Evolutionary conservation across 2,329 filamentous ascomycete genomes (phyloP).

Genomic region (Phialemoniopsis sp.): DNA sequence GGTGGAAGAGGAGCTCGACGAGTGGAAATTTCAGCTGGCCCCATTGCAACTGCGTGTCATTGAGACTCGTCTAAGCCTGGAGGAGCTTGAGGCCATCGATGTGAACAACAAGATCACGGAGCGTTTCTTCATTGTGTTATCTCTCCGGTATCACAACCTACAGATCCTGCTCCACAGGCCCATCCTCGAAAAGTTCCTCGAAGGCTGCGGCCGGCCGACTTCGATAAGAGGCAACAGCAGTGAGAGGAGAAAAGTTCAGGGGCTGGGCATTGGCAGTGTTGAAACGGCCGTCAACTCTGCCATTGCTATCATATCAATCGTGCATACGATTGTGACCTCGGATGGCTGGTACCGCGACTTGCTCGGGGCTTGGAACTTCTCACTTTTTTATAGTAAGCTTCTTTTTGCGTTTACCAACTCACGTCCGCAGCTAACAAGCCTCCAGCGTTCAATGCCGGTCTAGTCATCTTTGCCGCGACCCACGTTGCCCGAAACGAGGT

Average conservation of each 20-base stretch:
- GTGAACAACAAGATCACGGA: neutral
- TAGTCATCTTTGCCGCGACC: constrained; percentile 5
- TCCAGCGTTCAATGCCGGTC: constrained; percentile 3
- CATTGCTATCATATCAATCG: constrained; percentile 3
- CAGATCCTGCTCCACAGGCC: constrained; percentile 24
- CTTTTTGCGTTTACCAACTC: no score
- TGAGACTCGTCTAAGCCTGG: constrained; percentile 11
- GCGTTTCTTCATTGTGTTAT: constrained; percentile 32
- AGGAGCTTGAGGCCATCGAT: no score
- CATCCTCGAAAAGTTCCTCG: constrained; percentile 15
- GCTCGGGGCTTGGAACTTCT: constrained; percentile 4
- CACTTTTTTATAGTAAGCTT: constrained; percentile 3
- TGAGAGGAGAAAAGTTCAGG: neutral
- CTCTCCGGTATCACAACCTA: constrained; percentile 24
- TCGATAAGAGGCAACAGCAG: constrained; percentile 1
- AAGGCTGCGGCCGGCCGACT: neutral
- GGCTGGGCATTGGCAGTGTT: constrained; percentile 3
- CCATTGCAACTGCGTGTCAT: constrained; percentile 7
- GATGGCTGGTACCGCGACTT: constrained; percentile 2
- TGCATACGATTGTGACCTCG: constrained; percentile 1
- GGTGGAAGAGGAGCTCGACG: constrained; percentile 29
- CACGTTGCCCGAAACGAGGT: constrained; percentile 1
- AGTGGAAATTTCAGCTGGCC: constrained; percentile 30
- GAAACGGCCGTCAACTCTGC: constrained; percentile 1
- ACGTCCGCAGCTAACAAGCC: no score